Evolutionary conservation across 2,329 filamentous ascomycete genomes (phyloP).

Genomic region (Aureobasidium sp.): DNA sequence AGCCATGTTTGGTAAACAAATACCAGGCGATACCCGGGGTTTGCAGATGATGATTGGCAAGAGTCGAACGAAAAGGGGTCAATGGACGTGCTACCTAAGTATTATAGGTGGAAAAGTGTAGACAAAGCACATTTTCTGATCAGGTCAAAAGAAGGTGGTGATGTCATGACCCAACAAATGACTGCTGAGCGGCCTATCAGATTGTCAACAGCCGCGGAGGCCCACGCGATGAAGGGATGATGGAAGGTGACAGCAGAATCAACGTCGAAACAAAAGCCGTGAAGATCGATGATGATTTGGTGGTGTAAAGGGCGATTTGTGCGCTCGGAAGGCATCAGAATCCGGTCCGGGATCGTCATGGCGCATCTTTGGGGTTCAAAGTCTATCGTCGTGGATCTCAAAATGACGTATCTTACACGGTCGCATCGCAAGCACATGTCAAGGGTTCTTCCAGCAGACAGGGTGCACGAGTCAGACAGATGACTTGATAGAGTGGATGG

Average conservation of each 20-base stretch:
- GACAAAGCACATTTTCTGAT: neutral
- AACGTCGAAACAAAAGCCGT: constrained; percentile 6
- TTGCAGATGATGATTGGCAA: neutral
- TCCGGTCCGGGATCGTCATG: neutral
- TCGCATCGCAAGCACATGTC: neutral
- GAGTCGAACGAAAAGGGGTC: neutral
- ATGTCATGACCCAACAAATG: neutral
- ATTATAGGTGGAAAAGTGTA: neutral
- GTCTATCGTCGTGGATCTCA: neutral
- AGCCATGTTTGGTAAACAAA: neutral
- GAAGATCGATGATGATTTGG: constrained; percentile 1
- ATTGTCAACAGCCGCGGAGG: constrained; percentile 6
- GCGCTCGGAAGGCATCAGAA: neutral
- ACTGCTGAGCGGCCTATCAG: no score
- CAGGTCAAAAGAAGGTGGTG: neutral
- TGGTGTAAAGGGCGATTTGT: neutral
- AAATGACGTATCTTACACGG: neutral
- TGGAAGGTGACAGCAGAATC: neutral
- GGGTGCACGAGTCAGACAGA: no score
- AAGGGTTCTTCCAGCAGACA: no score
- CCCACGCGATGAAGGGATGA: neutral
- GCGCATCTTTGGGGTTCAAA: neutral
- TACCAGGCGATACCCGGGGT: neutral
- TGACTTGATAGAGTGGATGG: no score
- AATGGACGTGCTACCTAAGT: neutral